These are phyloP conservation scores for Epichloe coenophiala DNA, from an alignment of 2,329 filamentous ascomycete genomes.

Conservation along the genomic window DNA sequence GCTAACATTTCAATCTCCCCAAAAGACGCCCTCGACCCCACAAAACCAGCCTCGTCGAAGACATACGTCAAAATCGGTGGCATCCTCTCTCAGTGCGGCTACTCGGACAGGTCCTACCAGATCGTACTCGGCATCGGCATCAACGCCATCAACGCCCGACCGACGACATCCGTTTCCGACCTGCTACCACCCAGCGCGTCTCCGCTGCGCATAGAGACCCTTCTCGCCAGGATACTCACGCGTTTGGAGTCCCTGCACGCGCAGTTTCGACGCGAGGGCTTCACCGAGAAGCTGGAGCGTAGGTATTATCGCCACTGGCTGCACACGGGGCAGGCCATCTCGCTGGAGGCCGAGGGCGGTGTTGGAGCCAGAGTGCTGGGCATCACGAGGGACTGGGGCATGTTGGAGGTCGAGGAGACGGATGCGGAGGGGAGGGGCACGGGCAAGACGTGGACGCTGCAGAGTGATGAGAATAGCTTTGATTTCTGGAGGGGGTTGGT, in stretches of 20 bases:
- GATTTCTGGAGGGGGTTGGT: conserved; percentile 89
- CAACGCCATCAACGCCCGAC: conserved; percentile 71
- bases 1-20: neutral
- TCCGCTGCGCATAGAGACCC: conserved; percentile 59
- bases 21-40: conserved; percentile 54
- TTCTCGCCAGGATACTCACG: conserved; percentile 70
- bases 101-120: conserved; percentile 63
- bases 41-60: conserved; percentile 29
- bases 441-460: conserved; percentile 67
- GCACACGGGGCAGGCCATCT: conserved; percentile 59
- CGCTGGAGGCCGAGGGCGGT: conserved; percentile 68
- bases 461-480: conserved; percentile 97
- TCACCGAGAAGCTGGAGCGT: conserved; percentile 57
- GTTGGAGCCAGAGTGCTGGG: conserved; percentile 65
- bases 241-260: conserved; percentile 66
- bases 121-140: conserved; percentile 77
- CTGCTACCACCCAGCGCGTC: conserved; percentile 41
- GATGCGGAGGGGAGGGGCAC: conserved; percentile 58
- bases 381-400: conserved; percentile 83
- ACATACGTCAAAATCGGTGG: conserved; percentile 82
- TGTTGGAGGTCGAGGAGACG: conserved; percentile 74
- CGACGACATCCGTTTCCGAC: conserved; percentile 75
- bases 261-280: conserved; percentile 62
- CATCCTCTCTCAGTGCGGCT: conserved; percentile 81
- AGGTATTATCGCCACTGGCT: conserved; percentile 78